These are phyloP conservation scores for Diutina ranongensis DNA, from an alignment of 1,139 yeast genomes.

Conservation along the genomic window DNA sequence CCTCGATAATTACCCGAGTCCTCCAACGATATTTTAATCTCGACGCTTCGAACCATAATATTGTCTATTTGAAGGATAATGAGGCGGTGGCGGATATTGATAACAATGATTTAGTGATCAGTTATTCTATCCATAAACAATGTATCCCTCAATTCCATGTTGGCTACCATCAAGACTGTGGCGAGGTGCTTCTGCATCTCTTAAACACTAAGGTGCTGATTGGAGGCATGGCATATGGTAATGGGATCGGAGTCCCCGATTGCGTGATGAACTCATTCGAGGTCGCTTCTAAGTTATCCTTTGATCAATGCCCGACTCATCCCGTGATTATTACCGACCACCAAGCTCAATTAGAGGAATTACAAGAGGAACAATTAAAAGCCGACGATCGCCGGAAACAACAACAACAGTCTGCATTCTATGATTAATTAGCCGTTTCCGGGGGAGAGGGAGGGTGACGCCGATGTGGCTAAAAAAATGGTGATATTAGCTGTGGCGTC, in stretches of 20 bases:
- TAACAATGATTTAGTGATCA: constrained; percentile 23
- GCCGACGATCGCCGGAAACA: too few relatives aligned
- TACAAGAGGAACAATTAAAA: neutral
- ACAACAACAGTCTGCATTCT: too few relatives aligned
- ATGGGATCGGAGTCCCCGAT: constrained; percentile 81
- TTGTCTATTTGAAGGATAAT: constrained; percentile 17
- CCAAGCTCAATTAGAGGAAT: neutral
- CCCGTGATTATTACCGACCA: neutral
- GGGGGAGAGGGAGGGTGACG: too few relatives aligned
- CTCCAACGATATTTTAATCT: constrained; percentile 40
- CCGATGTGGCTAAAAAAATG: neutral
- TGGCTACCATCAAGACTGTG: constrained; percentile 40
- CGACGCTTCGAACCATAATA: constrained; percentile 22
- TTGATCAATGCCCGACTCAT: neutral
- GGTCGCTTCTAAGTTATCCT: constrained; percentile 29
- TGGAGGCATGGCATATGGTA: constrained; percentile 70
- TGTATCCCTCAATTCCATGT: constrained; percentile 79
- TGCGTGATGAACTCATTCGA: constrained; percentile 56
- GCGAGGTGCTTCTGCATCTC: constrained; percentile 17
- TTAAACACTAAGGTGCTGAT: constrained; percentile 35
- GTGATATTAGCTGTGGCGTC: neutral
- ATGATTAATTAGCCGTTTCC: too few relatives aligned
- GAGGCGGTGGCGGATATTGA: constrained; percentile 14
- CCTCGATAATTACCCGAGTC: constrained; percentile 33
- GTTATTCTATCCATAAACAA: constrained; percentile 26